Percentiles rank a stretch among this genome's conserved stretches.
These are phyloP conservation scores for Globisporangium nagaii DNA, from an alignment of 352 stramenopile species.

Conservation along the genomic window DNA sequence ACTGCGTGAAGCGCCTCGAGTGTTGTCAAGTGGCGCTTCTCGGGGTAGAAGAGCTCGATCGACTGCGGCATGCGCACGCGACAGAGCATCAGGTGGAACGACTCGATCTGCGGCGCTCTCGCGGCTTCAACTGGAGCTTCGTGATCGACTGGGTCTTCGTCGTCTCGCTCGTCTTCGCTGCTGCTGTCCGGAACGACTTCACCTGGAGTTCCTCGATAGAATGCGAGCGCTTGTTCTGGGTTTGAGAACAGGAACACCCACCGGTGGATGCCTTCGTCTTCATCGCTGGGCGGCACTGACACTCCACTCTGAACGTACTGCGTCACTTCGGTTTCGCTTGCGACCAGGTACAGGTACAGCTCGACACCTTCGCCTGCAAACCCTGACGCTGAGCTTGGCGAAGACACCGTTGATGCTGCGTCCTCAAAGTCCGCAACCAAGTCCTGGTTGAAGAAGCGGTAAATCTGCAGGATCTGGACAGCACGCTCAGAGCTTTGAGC, in stretches of 20 bases:
- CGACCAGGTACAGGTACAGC: slow-evolving; percentile 36
- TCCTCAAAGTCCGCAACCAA: slow-evolving; percentile 24
- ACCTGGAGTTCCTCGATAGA: slow-evolving; percentile 21
- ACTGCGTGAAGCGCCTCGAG: slow-evolving; percentile 19
- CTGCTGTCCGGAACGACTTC: slow-evolving; percentile 17
- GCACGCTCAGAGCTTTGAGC: no score
- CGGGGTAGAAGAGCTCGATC: slow-evolving; percentile 26
- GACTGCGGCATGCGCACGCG: slow-evolving; percentile 30
- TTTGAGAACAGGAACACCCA: slow-evolving; percentile 43
- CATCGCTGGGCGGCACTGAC: background rate
- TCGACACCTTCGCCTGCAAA: slow-evolving; percentile 20
- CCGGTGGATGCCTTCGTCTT: background rate
- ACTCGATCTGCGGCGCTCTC: slow-evolving; percentile 12
- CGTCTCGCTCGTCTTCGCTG: background rate
- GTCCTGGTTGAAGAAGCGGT: slow-evolving; percentile 40
- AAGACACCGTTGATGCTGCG: background rate
- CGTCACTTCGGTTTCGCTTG: slow-evolving; percentile 25
- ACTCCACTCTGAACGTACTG: slow-evolving; percentile 34
- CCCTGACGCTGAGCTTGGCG: background rate
- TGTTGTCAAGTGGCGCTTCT: slow-evolving; percentile 13
- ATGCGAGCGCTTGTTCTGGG: slow-evolving; percentile 22
- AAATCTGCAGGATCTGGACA: slow-evolving; percentile 34
- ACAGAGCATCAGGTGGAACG: slow-evolving; percentile 34
- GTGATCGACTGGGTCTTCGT: background rate
- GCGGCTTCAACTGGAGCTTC: background rate